These are phyloP conservation scores for Tetrahymena thermophila DNA, from an alignment of 73 alveolate species.

Conservation along the genomic window DNA sequence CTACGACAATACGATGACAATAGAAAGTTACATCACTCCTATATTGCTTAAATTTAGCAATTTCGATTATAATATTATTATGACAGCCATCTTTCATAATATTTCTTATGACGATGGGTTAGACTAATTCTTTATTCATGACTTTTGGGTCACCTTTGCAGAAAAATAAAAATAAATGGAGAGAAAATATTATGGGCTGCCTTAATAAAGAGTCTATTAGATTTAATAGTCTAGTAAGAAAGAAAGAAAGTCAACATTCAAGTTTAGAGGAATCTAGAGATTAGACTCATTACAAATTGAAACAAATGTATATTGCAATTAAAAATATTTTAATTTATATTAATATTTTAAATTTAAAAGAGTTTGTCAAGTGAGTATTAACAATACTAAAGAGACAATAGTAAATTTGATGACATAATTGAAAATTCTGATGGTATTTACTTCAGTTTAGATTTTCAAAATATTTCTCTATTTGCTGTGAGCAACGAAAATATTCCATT, in stretches of 20 bases:
- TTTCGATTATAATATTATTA: not conserved
- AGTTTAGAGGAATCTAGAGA: not conserved
- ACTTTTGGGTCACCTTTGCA: not conserved
- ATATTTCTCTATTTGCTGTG: not conserved
- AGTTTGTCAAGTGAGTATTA: not conserved
- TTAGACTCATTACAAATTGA: not conserved
- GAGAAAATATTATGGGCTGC: not conserved
- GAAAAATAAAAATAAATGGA: not conserved
- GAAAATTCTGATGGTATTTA: not conserved
- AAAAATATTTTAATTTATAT: not conserved
- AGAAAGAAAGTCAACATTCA: not conserved
- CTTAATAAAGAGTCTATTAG: not conserved
- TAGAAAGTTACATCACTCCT: not conserved
- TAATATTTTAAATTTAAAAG: not conserved
- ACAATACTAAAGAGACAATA: not conserved
- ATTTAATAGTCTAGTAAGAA: not conserved
- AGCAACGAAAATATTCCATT: not conserved
- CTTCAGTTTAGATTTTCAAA: not conserved
- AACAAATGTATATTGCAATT: not conserved
- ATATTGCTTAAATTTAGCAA: not conserved
- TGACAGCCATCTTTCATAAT: not conserved
- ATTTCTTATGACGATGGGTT: not conserved
- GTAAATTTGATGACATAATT: not conserved
- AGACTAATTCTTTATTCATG: not conserved
- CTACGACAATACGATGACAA: not conserved